Base-by-base conservation (phyloP, 2,329 filamentous ascomycete species). In the Pseudogymnoascus sp. region DNA sequence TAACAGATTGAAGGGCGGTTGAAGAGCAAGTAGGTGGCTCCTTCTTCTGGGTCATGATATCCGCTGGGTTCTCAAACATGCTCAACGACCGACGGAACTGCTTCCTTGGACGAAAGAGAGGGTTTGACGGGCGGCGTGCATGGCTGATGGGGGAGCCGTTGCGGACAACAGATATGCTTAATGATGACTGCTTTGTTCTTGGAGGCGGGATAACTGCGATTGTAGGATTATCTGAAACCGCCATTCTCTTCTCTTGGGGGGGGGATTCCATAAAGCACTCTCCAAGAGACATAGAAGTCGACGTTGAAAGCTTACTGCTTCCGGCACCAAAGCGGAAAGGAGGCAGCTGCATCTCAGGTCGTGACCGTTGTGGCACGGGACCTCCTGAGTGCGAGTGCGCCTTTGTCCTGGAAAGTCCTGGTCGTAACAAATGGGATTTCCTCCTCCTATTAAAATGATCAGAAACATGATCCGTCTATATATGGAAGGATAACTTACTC, bases 11-110 rank as follows among this genome's bases (percentile, higher is more conserved):
- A 66, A 93, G 78, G 64, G 79, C 78, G 70, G 80, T 82, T 65
- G 83, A 79, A 64, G 81, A 72, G 69, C 78, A 74, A 1, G 35
- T 26, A 16, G 59, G 59, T 64, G 78, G 75, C 53, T 86, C 84
- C 67, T 88, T 80, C 74, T 92, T 91, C 63, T 87, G 81, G 76
- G 91, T 91, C 79, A 96, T 89, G 63, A 97, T 82, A 73, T 97
- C 95, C 68, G 85, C 89, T 3, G 93, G 89, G 74, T 89, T 86
- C 78, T 97, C 93, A 76, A 96, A 99, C 95, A 99, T 99, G 82
- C 95, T 97, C 72, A 97, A 79, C 24, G 93, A 96, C 68, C 95
- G 87, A 65, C 95, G 87, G 72, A 93, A 93, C 74, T 95, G 90
- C 73, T 96, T 96, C 68, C 93, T 85, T 50, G 90, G 90, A 66